A percentile compares a stretch with the other conserved stretches of the same genome.
Conservation (phyloP, 768 basidiomycete species). For the Boletus vinaceobasis region DNA sequence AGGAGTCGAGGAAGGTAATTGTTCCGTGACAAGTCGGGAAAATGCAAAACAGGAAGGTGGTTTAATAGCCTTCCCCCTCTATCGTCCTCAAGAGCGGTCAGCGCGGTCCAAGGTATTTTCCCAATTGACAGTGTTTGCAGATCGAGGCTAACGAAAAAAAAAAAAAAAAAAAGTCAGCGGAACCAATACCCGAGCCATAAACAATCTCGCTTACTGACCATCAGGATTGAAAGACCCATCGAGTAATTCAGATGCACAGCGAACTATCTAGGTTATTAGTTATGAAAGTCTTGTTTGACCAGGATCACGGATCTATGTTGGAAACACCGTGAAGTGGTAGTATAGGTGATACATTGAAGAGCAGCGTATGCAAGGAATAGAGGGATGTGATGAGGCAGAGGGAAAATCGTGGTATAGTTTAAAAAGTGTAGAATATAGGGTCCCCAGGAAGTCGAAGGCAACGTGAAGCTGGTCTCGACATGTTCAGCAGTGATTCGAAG, state of each 20-base stretch:
- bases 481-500: slow-evolving; percentile 10
- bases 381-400: slow-evolving; percentile 13
- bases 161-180: slow-evolving; percentile 13
- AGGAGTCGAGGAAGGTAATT: background rate
- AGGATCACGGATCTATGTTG: slow-evolving; percentile 29
- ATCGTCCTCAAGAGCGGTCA: background rate
- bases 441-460: slow-evolving; percentile 20
- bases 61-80: background rate
- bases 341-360: slow-evolving; percentile 30
- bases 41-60: slow-evolving; percentile 1
- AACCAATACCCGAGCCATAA: slow-evolving; percentile 1
- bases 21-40: background rate
- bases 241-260: slow-evolving; percentile 19
- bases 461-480: slow-evolving; percentile 16
- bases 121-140: background rate
- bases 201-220: slow-evolving; percentile 23
- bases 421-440: slow-evolving; percentile 27
- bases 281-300: slow-evolving; percentile 11
- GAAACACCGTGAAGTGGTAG: slow-evolving; percentile 13
- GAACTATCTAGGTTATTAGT: slow-evolving; percentile 29
- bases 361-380: slow-evolving; percentile 30
- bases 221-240: slow-evolving; percentile 1
- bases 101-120: background rate
- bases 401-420: slow-evolving; percentile 28
- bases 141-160: slow-evolving; percentile 6